Evolutionary conservation across 228 moss, liverwort and hornwort species (phyloP).

Genomic region (Sphagnum fallax): DNA sequence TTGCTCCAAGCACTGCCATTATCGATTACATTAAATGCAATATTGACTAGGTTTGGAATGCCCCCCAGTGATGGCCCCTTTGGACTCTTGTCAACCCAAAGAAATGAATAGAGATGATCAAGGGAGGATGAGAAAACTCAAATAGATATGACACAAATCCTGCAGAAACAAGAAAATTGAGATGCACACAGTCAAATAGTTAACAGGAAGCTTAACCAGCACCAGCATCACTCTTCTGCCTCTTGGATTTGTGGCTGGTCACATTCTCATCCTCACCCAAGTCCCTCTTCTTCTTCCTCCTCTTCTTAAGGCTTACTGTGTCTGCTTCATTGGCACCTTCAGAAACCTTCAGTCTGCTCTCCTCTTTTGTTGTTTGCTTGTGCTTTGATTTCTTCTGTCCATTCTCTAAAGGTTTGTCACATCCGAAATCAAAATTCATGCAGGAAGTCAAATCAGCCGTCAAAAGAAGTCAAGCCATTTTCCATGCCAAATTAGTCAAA

Average conservation of each 20-base stretch:
- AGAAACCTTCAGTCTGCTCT: slow-evolving; percentile 9
- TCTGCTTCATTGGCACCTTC: slow-evolving; percentile 21
- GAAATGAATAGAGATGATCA: too few species aligned
- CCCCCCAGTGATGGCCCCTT: too few species aligned
- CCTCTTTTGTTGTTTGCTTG: slow-evolving; percentile 11
- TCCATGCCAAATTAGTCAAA: neutral
- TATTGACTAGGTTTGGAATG: too few species aligned
- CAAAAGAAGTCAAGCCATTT: neutral
- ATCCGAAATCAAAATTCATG: neutral
- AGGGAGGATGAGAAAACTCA: too few species aligned
- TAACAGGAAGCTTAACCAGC: neutral
- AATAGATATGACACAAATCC: too few species aligned
- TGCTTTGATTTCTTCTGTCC: slow-evolving; percentile 18
- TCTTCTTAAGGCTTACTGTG: slow-evolving; percentile 16
- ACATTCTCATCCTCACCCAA: slow-evolving; percentile 20
- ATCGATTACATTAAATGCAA: too few species aligned
- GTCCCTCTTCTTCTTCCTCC: slow-evolving; percentile 50
- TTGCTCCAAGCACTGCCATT: too few species aligned
- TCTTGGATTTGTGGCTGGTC: slow-evolving; percentile 42
- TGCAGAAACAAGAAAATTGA: too few species aligned
- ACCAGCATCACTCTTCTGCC: slow-evolving; percentile 20
- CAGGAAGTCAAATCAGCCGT: neutral
- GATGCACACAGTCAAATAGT: too few species aligned
- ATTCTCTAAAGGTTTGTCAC: slow-evolving; percentile 13
- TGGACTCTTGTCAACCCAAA: too few species aligned